These are phyloP conservation scores for Lactifluus subvellereus DNA, from an alignment of 768 basidiomycete genomes.

Conservation along the genomic window DNA sequence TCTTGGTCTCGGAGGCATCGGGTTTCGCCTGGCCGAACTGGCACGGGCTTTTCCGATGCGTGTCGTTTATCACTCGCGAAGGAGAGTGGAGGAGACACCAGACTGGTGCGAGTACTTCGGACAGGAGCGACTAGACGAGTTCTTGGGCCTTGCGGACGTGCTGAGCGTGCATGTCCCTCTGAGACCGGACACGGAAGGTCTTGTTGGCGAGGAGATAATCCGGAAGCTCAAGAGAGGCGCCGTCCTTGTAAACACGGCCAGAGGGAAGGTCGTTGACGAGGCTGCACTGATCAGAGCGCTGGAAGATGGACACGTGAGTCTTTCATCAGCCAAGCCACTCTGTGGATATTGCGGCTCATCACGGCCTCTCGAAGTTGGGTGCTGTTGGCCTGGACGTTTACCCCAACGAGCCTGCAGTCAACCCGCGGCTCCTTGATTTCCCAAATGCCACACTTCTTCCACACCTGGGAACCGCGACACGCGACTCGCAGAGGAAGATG, in stretches of 20 bases:
- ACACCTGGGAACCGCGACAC: conserved; percentile 87
- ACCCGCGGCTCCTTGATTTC: conserved; percentile 74
- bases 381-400: conserved; percentile 83
- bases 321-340: neutral
- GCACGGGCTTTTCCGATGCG: conserved; percentile 85
- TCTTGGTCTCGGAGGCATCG: conserved; percentile 75
- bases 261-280: conserved; percentile 90
- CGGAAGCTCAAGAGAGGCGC: conserved; percentile 69
- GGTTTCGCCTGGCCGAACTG: conserved; percentile 61
- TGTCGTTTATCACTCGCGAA: conserved; percentile 72
- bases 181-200: conserved; percentile 61
- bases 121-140: conserved; percentile 49
- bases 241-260: conserved; percentile 79
- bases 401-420: conserved; percentile 77
- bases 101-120: conserved; percentile 72
- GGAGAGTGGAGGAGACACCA: conserved; percentile 51
- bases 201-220: conserved; percentile 73
- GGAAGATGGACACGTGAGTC: conserved; percentile 79
- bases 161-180: conserved; percentile 84
- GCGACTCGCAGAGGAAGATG: conserved; percentile 76
- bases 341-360: neutral
- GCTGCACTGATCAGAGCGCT: conserved; percentile 79
- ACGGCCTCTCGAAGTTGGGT: conserved; percentile 45
- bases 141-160: conserved; percentile 72
- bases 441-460: conserved; percentile 82